Conservation (phyloP, 306 rosid genomes). For the Notholithocarpus densiflorus region DNA sequence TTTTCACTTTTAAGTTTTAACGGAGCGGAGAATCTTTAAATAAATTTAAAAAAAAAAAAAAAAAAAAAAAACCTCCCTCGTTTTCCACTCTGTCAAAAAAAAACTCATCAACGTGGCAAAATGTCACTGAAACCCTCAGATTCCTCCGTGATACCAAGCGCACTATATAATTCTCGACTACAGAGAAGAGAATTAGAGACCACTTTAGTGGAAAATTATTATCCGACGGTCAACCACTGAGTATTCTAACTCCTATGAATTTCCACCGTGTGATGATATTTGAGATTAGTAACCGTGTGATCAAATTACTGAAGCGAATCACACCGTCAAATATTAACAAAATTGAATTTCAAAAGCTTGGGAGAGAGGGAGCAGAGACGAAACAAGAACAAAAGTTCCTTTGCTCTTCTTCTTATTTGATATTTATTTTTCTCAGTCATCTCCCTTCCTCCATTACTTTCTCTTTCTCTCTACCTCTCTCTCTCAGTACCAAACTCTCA, state of each 20-base stretch:
- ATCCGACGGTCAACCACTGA: slow-evolving; percentile 46
- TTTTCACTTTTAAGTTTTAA: slow-evolving; percentile 3
- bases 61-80: slow-evolving; percentile 1
- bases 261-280: slow-evolving; percentile 28
- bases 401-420: not conserved
- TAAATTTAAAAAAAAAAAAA: not conserved
- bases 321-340: slow-evolving; percentile 60
- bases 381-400: slow-evolving; percentile 47
- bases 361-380: slow-evolving; percentile 85
- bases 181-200: not conserved
- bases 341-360: slow-evolving; percentile 96
- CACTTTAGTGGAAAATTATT: slow-evolving; percentile 23
- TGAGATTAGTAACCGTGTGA: slow-evolving; percentile 37
- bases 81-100: slow-evolving; percentile 6
- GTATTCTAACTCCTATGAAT: slow-evolving; percentile 45
- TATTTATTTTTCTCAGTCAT: no score
- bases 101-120: slow-evolving; percentile 15
- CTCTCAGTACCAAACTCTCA: slow-evolving; percentile 19
- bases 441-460: slow-evolving; percentile 14
- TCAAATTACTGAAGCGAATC: slow-evolving; percentile 27
- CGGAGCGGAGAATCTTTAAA: slow-evolving; percentile 23
- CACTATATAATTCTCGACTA: slow-evolving; percentile 2
- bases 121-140: no score
- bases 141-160: not conserved
- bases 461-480: not conserved